Base-by-base conservation (phyloP, 208 protist genomes). In the Trypanosoma conorhini region DNA sequence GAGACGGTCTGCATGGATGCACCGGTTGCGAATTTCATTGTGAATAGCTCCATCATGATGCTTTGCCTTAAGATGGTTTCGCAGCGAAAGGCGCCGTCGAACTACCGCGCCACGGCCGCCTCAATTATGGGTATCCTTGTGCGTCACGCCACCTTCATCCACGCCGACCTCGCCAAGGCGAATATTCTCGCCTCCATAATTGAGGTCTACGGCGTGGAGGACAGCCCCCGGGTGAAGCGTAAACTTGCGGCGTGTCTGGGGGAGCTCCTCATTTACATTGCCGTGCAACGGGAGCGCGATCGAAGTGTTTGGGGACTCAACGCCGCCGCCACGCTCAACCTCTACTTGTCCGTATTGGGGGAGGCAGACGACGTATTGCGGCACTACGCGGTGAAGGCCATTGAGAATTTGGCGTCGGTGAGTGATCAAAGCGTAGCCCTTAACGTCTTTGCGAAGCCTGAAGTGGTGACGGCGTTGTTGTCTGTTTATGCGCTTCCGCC, bases 31-130 rank as follows among this genome's bases (percentile, higher is more conserved):
- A 95, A 93, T 50, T 75, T 92, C 19, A 77, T 96, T 54, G 83
- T 97, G 12, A 98, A 97, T 76, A 94, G 89, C 76, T 91, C 90
- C n/a, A 75, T 97, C 3, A 94, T 96, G 91, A 83, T 77, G 51
- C 75, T 97, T 28, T 97, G 89, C 76, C 70, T 96, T 12, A 89
- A 88, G 63, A 79, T 96, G 67, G 77, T 85, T 10, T 78, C 77
- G 5, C 69, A 82, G 35, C 74, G 72, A 33, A 78, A 91, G 21
- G 77, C 80, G 7, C 73, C 91, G 0, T 63, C 79, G 10, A 76
- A 42, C 5, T 85, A 90, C 31, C 75, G 89, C n/a, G 74, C 83
- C 9, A 74, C 83, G 19, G 83, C 94, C 26, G 86, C 82, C 35
- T 85, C 83, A 46, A 84, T 98, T 54, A 92, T 95, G 78, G 87